Base-by-base conservation (phyloP, 305 asterid genomes). In the Euphrasia arctica region DNA sequence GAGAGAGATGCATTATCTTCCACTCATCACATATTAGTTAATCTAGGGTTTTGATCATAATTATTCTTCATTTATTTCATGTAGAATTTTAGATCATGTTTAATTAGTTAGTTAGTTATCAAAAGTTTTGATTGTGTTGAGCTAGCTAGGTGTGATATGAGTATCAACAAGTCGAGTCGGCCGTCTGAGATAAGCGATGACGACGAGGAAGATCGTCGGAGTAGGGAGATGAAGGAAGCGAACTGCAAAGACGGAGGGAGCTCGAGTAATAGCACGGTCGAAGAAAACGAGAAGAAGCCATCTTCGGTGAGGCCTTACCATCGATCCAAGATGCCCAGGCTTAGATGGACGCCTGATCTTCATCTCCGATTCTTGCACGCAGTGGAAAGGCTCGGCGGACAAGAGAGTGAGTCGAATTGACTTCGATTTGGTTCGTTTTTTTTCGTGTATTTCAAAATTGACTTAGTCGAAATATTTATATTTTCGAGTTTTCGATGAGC, bases 321-420 rank as follows among this genome's bases (percentile, higher is more conserved):
- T 57, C 84, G 95, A 72, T 85, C 96, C 62, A 85, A 85, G 88
- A 63, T 79, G 80, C 88, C 94, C 12, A 75, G 96, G 74, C 91
- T 88, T 58, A 72, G 96, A 34, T 88, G 96, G 96, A 88, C 95
- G 28, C 83, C 91, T 25, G 90, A 85, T 65, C 95, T 88, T 58
- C 95, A 88, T 75, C 80, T 78, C 5, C 83, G 91, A 2, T 88
- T 88, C 54, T 58, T 82, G 29, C 79, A 83, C 62, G 90, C 95
- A 0, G 89, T 88, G 1, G 88, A 85, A 55, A 82, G 86, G 71
- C 89, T 88, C 55, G 96, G 96, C 9, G 96, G 96, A 51, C 91
- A 75, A 75, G 89, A 85, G 3, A 82, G 96, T 88, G 65, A 83
- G 93, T 62, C 15, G 7, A 39, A 7, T 7, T 32, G 9, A 39